Evolutionary conservation across 2,329 filamentous ascomycete genomes (phyloP).

Genomic region (Alternaria gaisen): DNA sequence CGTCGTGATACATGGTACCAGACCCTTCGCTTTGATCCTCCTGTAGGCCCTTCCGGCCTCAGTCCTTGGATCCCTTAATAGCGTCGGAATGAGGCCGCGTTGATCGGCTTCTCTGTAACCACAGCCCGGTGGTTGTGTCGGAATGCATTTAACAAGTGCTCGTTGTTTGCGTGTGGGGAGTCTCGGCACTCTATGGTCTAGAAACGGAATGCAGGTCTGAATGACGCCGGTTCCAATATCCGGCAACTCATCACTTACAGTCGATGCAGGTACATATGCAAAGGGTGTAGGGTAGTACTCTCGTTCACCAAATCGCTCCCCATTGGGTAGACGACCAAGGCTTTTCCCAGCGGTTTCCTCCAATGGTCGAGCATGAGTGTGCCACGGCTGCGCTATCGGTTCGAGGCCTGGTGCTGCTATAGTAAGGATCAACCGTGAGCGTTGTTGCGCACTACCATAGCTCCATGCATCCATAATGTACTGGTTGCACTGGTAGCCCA

Average conservation of each 20-base stretch:
- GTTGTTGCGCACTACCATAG: constrained; percentile 70
- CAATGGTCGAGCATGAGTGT: constrained; percentile 70
- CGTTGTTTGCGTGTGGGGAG: constrained; percentile 43
- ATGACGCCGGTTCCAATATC: constrained; percentile 68
- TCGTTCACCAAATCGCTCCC: constrained; percentile 64
- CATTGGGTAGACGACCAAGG: constrained; percentile 60
- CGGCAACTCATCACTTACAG: constrained; percentile 70
- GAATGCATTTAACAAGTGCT: constrained; percentile 65
- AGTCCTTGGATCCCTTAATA: constrained; percentile 28
- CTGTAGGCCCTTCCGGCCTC: constrained; percentile 54
- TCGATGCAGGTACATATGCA: constrained; percentile 60
- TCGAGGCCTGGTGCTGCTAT: constrained; percentile 73
- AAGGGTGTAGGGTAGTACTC: constrained; percentile 67
- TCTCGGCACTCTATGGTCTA: constrained; percentile 69
- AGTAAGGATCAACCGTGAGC: constrained; percentile 74
- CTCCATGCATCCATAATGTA: constrained; percentile 75
- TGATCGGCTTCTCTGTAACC: constrained; percentile 47
- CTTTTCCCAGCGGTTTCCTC: constrained; percentile 39
- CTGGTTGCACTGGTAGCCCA: constrained; percentile 79
- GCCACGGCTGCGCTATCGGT: constrained; percentile 64
- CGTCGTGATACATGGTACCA: constrained; percentile 73
- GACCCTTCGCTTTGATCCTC: constrained; percentile 60
- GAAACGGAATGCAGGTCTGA: constrained; percentile 69
- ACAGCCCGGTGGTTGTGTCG: constrained; percentile 59
- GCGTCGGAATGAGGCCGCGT: constrained; percentile 44